Evolutionary conservation across 768 basidiomycete genomes (phyloP).

Genomic region (Daedaleopsis sinensis): DNA sequence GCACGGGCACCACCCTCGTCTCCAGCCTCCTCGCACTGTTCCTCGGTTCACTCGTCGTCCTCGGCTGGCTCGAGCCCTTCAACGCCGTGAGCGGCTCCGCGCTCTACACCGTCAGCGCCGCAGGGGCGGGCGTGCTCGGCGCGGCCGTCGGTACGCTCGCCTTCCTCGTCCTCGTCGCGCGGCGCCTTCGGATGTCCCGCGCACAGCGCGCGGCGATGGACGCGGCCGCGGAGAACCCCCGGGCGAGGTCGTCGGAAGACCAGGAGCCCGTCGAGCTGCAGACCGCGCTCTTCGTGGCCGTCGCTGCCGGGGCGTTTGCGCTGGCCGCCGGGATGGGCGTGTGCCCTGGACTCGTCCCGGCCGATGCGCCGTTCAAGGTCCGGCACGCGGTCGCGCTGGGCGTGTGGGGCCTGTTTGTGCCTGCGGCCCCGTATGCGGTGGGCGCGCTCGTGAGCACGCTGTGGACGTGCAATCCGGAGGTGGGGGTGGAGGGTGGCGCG

Average conservation of each 20-base stretch:
- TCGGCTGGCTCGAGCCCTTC: background rate
- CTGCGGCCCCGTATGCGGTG: background rate
- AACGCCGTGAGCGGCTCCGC: background rate
- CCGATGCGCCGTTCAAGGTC: background rate
- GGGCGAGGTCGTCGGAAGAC: background rate
- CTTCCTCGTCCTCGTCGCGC: background rate
- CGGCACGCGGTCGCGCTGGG: constrained; percentile 2
- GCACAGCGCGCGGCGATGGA: background rate
- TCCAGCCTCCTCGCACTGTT: background rate
- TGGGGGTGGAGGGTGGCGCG: background rate
- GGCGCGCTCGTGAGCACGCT: constrained; percentile 1
- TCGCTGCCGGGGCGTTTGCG: background rate
- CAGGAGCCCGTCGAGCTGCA: background rate
- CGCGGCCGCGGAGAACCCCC: background rate
- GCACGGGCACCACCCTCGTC: background rate
- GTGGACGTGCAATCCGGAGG: background rate
- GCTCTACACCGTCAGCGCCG: background rate
- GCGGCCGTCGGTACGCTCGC: background rate
- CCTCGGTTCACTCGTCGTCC: background rate
- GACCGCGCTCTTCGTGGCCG: background rate
- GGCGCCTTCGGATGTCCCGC: background rate
- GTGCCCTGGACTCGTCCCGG: background rate
- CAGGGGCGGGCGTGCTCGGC: constrained; percentile 1
- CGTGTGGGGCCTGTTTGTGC: constrained; percentile 7
- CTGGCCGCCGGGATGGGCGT: constrained; percentile 8